A percentile compares a stretch with the other conserved stretches of the same genome.
These are phyloP conservation scores for Aureobasidium sp. DNA, from an alignment of 2,329 filamentous ascomycete genomes.

Conservation along the genomic window DNA sequence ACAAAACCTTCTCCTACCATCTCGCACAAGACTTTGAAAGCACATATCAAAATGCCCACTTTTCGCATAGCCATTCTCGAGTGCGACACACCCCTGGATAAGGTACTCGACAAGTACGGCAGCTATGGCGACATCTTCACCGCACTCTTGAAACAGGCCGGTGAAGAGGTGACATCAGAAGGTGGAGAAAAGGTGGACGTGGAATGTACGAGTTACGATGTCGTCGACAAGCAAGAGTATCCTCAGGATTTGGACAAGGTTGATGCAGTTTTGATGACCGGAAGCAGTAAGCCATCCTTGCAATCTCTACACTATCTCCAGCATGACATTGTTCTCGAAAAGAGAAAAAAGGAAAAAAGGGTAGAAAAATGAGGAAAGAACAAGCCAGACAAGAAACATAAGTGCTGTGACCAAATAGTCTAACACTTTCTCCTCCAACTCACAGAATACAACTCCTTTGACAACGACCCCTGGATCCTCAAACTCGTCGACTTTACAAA, in stretches of 20 bases:
- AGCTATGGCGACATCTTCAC: conserved; percentile 59
- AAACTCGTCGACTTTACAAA: conserved; percentile 61
- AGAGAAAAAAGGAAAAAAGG: neutral
- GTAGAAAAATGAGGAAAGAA: neutral
- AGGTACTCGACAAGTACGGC: conserved; percentile 55
- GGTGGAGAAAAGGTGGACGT: conserved; percentile 32
- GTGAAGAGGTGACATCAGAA: conserved; percentile 20
- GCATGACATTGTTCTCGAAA: too few species aligned
- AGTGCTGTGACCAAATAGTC: too few species aligned
- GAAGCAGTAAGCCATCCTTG: conserved; percentile 32
- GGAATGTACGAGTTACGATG: conserved; percentile 57
- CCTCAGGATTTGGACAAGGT: conserved; percentile 68
- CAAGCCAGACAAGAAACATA: neutral
- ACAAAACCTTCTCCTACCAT: neutral
- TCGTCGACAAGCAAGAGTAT: conserved; percentile 53
- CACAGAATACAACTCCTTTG: conserved; percentile 62
- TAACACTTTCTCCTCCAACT: neutral
- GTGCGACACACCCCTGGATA: conserved; percentile 66
- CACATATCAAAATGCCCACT: conserved; percentile 18
- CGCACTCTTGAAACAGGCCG: conserved; percentile 42
- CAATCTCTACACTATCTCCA: too few species aligned
- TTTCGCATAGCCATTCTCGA: conserved; percentile 81
- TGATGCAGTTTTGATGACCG: conserved; percentile 76
- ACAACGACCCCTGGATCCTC: conserved; percentile 65
- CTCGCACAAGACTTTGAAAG: too few species aligned